These are phyloP conservation scores for Viridothelium virens DNA, from an alignment of 495 filamentous ascomycete genomes.

Conservation along the genomic window DNA sequence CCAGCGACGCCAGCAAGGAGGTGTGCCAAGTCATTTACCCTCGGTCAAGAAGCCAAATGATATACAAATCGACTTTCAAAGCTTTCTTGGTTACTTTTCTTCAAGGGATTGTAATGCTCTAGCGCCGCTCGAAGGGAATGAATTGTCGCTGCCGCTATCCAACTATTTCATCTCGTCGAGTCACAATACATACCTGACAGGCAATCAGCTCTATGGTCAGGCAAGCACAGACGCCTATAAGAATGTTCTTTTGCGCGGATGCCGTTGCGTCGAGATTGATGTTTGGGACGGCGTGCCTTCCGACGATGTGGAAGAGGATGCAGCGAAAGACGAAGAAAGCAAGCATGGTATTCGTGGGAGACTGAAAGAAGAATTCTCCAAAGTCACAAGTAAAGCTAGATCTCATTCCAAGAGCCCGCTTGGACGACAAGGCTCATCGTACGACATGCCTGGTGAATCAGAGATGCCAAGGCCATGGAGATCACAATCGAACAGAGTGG, in stretches of 20 bases:
- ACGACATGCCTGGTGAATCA: conserved; percentile 24
- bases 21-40: not conserved
- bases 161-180: conserved; percentile 88
- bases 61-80: conserved; percentile 11
- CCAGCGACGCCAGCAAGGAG: not conserved
- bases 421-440: not conserved
- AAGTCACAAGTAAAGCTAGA: not conserved
- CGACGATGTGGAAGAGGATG: conserved; percentile 28
- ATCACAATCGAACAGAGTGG: conserved; percentile 39
- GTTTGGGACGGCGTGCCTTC: conserved; percentile 77
- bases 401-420: conserved; percentile 10
- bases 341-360: conserved; percentile 16
- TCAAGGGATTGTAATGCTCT: conserved; percentile 4
- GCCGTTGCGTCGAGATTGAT: conserved; percentile 90
- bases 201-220: conserved; percentile 82
- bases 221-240: conserved; percentile 76
- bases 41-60: not conserved
- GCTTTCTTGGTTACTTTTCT: conserved; percentile 17
- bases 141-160: conserved; percentile 49
- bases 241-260: conserved; percentile 70
- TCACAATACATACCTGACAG: conserved; percentile 91
- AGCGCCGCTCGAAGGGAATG: not conserved
- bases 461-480: conserved; percentile 35
- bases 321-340: conserved; percentile 11
- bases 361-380: conserved; percentile 17